A percentile compares a stretch with the other conserved stretches of the same genome.
These are phyloP conservation scores for Alternaria infectoria DNA, from an alignment of 2,329 filamentous ascomycete species.

Conservation along the genomic window DNA sequence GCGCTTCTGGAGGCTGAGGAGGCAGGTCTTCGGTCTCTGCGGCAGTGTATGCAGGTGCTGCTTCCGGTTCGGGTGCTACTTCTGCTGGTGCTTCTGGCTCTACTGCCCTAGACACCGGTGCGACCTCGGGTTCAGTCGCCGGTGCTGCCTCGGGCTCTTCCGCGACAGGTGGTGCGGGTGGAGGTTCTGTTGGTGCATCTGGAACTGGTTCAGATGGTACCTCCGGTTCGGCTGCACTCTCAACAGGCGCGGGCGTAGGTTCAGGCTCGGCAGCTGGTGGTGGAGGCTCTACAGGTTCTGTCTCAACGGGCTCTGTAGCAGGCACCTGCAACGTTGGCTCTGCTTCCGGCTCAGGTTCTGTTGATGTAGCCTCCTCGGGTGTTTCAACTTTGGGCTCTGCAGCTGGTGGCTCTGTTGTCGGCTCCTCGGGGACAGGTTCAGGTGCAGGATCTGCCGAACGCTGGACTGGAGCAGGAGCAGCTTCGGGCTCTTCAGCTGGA, in stretches of 20 bases:
- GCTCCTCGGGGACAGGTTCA: not conserved
- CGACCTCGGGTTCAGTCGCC: not conserved
- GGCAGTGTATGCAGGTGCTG: not conserved
- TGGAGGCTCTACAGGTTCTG: not conserved
- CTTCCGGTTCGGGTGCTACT: slow-evolving; percentile 8
- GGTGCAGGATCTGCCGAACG: not conserved
- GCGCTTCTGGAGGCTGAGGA: not conserved
- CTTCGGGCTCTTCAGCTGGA: not conserved
- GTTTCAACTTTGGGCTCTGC: not conserved
- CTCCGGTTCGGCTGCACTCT: not conserved
- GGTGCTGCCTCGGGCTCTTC: not conserved
- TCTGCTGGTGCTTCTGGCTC: not conserved
- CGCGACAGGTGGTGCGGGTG: not conserved
- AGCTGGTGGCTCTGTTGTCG: not conserved
- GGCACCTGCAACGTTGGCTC: slow-evolving; percentile 4
- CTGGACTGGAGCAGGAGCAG: not conserved
- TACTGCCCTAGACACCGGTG: not conserved
- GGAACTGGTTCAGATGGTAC: not conserved
- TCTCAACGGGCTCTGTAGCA: not conserved
- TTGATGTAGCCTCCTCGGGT: not conserved
- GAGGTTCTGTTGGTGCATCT: not conserved
- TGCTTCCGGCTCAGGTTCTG: not conserved
- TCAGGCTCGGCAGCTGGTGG: not conserved
- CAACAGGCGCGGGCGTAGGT: not conserved
- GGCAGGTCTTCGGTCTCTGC: not conserved